Base-by-base conservation (phyloP, 257 asterid genomes). In the Asclepias syriaca region DNA sequence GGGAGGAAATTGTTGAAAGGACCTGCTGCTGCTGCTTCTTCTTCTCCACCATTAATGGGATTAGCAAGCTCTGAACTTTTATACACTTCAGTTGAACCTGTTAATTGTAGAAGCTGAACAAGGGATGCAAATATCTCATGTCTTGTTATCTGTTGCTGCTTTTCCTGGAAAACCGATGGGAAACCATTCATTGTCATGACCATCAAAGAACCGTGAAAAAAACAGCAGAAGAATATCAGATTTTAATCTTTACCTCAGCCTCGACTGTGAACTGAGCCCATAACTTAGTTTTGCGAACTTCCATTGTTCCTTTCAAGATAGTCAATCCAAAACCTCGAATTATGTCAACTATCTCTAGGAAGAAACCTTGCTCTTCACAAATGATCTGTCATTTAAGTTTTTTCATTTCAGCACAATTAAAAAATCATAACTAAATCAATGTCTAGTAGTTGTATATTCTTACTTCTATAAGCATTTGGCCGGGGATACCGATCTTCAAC, bases 391-490 rank as follows among this genome's bases (percentile, higher is more conserved):
- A 64, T 63, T 64, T 64, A 18, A 8, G 49, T 39, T 0, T 19
- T 6, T 2, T 16, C 59, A 19, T 54, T 16, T 34, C 34, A 45
- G 19, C 27, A 57, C 59, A 32, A n/a, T 40, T 40, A 40, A 43
- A 14, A 59, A 2, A 29, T 10, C 19, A 15, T 14, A 67, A 45
- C 9, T 0, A 49, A 24, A 22, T 43, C 16, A 45, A 39, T 1
- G 22, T 24, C 39, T 13, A 34, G 5, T 34, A 0, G 5, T 34
- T 2, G 39, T 34, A n/a, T 7, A 64, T 68, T 19, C 77, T 76
- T 80, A 88, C 98, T 95, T 85, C 92, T 22, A 93, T 88, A 39
- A 87, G 90, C 94, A 91, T 89, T 79, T 91, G 94, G 58, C 97
- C 96, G 18, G 96, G 88, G 48, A 80, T 77, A 37, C 65, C 77